These are phyloP conservation scores for Trapa bicornis DNA, from an alignment of 345 rosid species.

Conservation along the genomic window DNA sequence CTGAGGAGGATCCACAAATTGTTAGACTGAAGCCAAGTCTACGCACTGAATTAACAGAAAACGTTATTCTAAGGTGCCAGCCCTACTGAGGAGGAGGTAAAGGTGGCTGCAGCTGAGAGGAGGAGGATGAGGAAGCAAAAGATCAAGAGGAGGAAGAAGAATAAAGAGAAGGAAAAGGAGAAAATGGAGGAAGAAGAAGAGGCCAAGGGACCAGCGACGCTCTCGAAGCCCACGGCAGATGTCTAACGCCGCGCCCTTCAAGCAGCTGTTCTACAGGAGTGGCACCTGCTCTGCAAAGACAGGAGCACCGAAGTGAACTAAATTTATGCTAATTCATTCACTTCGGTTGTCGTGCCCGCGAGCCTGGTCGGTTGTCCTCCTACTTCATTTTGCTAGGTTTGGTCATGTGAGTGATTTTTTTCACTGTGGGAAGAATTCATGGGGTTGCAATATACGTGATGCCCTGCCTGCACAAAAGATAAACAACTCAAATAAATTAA, in stretches of 20 bases:
- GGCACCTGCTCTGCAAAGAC: constrained; percentile 85
- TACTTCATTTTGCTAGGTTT: no score
- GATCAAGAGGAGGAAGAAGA: constrained; percentile 19
- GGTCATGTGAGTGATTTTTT: background rate
- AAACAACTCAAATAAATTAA: background rate
- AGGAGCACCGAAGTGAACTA: constrained; percentile 41
- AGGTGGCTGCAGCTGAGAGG: constrained; percentile 71
- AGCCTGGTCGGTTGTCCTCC: no score
- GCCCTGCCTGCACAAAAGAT: background rate
- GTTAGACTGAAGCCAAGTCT: constrained; percentile 71
- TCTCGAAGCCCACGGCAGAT: constrained; percentile 79
- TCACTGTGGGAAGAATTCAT: no score
- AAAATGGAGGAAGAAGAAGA: constrained; percentile 33
- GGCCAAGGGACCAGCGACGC: constrained; percentile 51
- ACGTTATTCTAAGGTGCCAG: constrained; percentile 91
- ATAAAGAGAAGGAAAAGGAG: constrained; percentile 19
- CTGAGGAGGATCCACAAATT: constrained; percentile 82
- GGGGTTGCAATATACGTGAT: background rate
- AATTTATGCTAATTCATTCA: background rate
- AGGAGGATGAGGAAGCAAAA: constrained; percentile 32
- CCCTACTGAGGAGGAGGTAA: constrained; percentile 96
- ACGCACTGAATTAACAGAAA: constrained; percentile 83
- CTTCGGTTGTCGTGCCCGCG: background rate
- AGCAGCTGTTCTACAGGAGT: constrained; percentile 87
- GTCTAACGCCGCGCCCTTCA: constrained; percentile 94